Percentiles rank a stretch among this genome's conserved stretches.
phyloP scores from a whole-genome alignment of 805 yeast species.

The Naumovozyma castellii region DNA sequence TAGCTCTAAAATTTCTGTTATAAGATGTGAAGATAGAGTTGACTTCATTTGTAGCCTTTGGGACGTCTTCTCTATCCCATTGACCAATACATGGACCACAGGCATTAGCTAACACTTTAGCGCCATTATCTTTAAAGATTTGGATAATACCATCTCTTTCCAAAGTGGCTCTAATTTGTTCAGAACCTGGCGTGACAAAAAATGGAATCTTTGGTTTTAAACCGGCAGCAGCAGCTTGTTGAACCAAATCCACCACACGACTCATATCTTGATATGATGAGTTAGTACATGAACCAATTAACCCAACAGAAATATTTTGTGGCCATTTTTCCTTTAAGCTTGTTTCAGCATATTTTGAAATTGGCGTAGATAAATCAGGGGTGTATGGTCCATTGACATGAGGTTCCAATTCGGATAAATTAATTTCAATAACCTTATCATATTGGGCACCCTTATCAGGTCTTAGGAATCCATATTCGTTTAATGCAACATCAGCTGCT shows the following conservation, averaged over 20 bases:
- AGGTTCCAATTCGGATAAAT: constrained; percentile 82
- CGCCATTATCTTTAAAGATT: constrained; percentile 79
- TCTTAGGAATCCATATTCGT: constrained; percentile 50
- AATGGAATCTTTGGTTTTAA: constrained; percentile 84
- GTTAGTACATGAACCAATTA: constrained; percentile 97
- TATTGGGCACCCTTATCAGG: constrained; percentile 88
- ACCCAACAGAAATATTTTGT: constrained; percentile 73
- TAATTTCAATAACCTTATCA: constrained; percentile 85
- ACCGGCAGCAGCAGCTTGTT: constrained; percentile 80
- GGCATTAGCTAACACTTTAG: constrained; percentile 88
- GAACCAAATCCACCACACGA: constrained; percentile 82
- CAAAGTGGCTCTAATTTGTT: constrained; percentile 93
- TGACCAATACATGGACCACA: constrained; percentile 99
- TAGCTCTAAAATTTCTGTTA: constrained; percentile 94
- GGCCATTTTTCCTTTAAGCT: constrained; percentile 82
- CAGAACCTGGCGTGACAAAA: constrained; percentile 96
- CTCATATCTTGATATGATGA: constrained; percentile 98
- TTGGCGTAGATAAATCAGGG: constrained; percentile 92
- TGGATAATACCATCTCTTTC: constrained; percentile 88
- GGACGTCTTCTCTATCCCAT: constrained; percentile 88
- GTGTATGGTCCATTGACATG: constrained; percentile 97
- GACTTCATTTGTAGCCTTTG: constrained; percentile 51
- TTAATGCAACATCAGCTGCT: constrained; percentile 55
- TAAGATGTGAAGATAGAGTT: constrained; percentile 94
- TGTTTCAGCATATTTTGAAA: constrained; percentile 67